Percentiles rank a stretch among this genome's conserved stretches.
Evolutionary conservation across 257 asterid genomes (phyloP).

Genomic region (Nicotiana tomentosiformis): DNA sequence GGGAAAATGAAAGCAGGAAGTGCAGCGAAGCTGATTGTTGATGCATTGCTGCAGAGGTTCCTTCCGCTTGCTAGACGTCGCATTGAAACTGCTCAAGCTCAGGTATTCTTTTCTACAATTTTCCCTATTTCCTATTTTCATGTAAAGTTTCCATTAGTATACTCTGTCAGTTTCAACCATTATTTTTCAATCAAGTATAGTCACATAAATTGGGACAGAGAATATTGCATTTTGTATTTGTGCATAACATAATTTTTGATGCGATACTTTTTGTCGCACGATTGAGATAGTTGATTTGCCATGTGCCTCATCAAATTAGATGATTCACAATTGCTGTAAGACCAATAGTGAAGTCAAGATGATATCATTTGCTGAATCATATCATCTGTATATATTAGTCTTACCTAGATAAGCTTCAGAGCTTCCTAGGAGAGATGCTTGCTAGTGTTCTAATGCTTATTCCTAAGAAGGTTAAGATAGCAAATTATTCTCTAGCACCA

Average conservation of each 20-base stretch:
- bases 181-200: neutral
- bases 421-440: neutral
- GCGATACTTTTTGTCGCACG: neutral
- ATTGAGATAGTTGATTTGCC: neutral
- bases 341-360: neutral
- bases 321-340: neutral
- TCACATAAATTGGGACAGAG: neutral
- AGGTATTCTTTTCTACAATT: conserved; percentile 31
- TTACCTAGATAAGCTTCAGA: neutral
- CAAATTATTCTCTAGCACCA: neutral
- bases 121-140: neutral
- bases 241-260: neutral
- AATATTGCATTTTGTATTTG: neutral
- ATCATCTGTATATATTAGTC: neutral
- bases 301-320: neutral
- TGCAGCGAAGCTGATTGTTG: conserved; percentile 96
- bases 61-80: conserved; percentile 98
- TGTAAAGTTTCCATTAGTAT: neutral
- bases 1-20: conserved; percentile 83
- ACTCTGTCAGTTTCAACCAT: neutral
- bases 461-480: neutral
- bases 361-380: neutral
- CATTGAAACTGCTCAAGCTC: conserved; percentile 99
- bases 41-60: conserved; percentile 92
- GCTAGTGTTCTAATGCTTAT: neutral